phyloP scores from a whole-genome alignment of 2,329 filamentous ascomycete genomes.

The Stenocarpella maydis region DNA sequence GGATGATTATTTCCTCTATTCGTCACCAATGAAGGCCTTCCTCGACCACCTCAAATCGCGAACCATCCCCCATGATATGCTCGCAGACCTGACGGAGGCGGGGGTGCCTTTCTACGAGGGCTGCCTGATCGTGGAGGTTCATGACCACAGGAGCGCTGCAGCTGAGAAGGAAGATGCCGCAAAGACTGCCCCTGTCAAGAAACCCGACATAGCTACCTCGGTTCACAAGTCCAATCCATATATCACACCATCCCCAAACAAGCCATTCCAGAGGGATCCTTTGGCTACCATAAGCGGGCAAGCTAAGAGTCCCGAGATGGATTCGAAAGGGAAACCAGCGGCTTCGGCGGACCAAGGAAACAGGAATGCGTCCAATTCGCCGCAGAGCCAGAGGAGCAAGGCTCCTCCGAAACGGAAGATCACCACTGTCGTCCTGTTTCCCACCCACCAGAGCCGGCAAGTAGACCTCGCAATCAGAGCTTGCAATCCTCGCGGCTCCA shows the following conservation, averaged over 20 bases:
- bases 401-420: conserved; percentile 67
- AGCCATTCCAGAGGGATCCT: conserved; percentile 72
- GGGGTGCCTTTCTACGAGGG: conserved; percentile 90
- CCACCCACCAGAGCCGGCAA: conserved; percentile 78
- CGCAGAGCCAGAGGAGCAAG: conserved; percentile 56
- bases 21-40: conserved; percentile 85
- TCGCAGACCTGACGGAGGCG: conserved; percentile 76
- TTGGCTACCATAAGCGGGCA: conserved; percentile 40
- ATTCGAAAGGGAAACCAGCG: conserved; percentile 50
- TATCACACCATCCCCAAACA: conserved; percentile 87
- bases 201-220: conserved; percentile 75
- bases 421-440: conserved; percentile 83
- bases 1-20: conserved; percentile 90
- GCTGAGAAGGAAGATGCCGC: conserved; percentile 67
- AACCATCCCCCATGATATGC: conserved; percentile 88
- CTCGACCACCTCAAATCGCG: conserved; percentile 79
- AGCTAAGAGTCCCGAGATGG: conserved; percentile 41
- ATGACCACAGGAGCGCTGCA: conserved; percentile 79
- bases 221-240: conserved; percentile 93
- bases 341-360: conserved; percentile 65
- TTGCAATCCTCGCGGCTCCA: conserved; percentile 67
- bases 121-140: conserved; percentile 92
- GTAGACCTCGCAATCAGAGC: conserved; percentile 80
- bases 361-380: conserved; percentile 60
- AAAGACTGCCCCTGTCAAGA: conserved; percentile 60